Base-by-base conservation (phyloP, 805 yeast species). In the Schwanniomyces sp. region DNA sequence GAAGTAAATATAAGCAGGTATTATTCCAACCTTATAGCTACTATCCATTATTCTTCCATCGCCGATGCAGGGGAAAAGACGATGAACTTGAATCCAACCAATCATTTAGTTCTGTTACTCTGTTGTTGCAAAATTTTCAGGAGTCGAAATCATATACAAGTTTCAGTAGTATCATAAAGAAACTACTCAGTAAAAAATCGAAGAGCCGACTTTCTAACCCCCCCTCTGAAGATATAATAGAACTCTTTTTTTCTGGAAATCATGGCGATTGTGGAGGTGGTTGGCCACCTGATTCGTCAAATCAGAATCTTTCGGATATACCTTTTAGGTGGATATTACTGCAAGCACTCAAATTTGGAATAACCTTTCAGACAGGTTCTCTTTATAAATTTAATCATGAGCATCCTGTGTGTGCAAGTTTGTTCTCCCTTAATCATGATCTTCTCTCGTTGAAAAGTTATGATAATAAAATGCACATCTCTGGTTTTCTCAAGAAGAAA, bases 231-330 rank as follows among this genome's bases (percentile, higher is more conserved):
- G 64, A 58, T 52, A 54, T 78, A 29, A 58, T 75, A 12, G 89
- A 85, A 55, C 57, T 79, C 37, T 85, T 85, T 85, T 85, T 85
- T 55, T 80, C 86, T 1, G 91, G 89, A 2, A 80, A 81, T 56
- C 90, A 85, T 61, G 72, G 85, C 8, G 89, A 85, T 61, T 66
- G 81, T 54, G 90, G 90, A 2, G 89, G 89, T 2, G 86, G 86
- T 0, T 84, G 86, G 85, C 60, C 69, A 1, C 61, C 69, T 4
- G 84, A 79, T 57, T 29, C 48, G 0, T 58, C 68, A 41, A 80
- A 80, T 1, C 75, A 79, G 37, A 55, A 61, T 18, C 49, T 80
- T 12, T 72, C 86, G 0, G 75, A 80, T 52, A 51, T 82, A 12
- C 67, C 88, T 0, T 63, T 85, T 21, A 69, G 84, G 50, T 85